Conservation (phyloP, 2,329 filamentous ascomycete genomes). For the Trichophyton schoenleinii region DNA sequence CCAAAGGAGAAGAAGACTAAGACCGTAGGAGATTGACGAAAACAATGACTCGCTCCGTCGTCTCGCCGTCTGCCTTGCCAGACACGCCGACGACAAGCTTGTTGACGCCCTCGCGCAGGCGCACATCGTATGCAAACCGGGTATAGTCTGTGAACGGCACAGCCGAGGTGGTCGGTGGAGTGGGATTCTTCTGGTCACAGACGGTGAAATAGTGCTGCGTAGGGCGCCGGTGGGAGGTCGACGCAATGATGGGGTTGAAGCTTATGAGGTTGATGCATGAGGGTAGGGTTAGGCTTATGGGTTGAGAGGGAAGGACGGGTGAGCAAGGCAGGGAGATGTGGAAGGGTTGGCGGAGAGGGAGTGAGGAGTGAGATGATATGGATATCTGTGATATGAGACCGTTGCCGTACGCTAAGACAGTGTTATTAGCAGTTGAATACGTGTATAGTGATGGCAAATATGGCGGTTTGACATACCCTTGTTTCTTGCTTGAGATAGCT, state of each 20-base stretch:
- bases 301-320: slow-evolving; percentile 55
- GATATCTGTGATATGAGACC: slow-evolving; percentile 56
- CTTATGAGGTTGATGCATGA: slow-evolving; percentile 56
- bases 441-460: background rate
- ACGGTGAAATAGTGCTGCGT: slow-evolving; percentile 65
- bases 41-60: slow-evolving; percentile 59
- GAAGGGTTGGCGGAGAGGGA: slow-evolving; percentile 47
- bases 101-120: slow-evolving; percentile 60
- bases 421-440: background rate
- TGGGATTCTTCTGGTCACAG: slow-evolving; percentile 43
- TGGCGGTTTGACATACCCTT: background rate
- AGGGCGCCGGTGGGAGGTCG: slow-evolving; percentile 52
- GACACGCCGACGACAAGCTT: slow-evolving; percentile 63
- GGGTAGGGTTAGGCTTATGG: slow-evolving; percentile 58
- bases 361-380: slow-evolving; percentile 54
- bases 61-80: slow-evolving; percentile 47
- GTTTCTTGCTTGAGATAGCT: background rate
- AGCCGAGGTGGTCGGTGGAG: slow-evolving; percentile 49
- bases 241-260: slow-evolving; percentile 53
- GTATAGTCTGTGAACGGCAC: slow-evolving; percentile 38
- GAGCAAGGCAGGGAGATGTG: slow-evolving; percentile 54
- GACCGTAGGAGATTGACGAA: slow-evolving; percentile 56
- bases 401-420: slow-evolving; percentile 37
- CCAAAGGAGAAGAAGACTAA: slow-evolving; percentile 17
- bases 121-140: slow-evolving; percentile 62